These are phyloP conservation scores for Detonula confervacea DNA, from an alignment of 352 stramenopile genomes.

Conservation along the genomic window DNA sequence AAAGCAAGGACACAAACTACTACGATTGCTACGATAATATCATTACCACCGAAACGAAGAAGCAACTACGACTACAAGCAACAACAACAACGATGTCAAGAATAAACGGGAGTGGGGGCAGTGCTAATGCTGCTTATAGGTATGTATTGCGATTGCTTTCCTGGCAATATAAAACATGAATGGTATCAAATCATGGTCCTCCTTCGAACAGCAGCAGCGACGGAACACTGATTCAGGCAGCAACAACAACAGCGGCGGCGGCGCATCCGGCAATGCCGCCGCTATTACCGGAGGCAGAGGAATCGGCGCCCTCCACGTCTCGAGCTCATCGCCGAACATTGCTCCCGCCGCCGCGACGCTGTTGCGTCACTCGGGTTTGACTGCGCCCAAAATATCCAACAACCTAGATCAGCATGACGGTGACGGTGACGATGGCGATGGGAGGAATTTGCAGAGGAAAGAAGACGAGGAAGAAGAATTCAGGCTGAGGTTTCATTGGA, in stretches of 20 bases:
- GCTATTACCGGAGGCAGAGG: background rate
- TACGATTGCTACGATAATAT: too few species aligned
- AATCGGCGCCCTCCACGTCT: slow-evolving; percentile 35
- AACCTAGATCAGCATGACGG: too few species aligned
- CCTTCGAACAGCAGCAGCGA: slow-evolving; percentile 33
- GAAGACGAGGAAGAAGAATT: slow-evolving; percentile 34
- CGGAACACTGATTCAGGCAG: too few species aligned
- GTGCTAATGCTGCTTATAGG: too few species aligned
- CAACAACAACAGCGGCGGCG: background rate
- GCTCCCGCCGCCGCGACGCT: slow-evolving; percentile 28
- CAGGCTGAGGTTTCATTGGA: slow-evolving; percentile 50
- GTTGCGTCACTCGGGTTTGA: slow-evolving; percentile 27
- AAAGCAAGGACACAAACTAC: too few species aligned
- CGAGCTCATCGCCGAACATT: slow-evolving; percentile 26
- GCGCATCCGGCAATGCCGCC: background rate
- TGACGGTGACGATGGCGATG: slow-evolving; percentile 4
- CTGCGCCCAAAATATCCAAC: background rate
- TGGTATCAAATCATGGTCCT: slow-evolving; percentile 45
- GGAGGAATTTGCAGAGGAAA: too few species aligned
- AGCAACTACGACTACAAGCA: too few species aligned
- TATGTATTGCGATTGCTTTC: too few species aligned
- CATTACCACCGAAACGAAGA: too few species aligned
- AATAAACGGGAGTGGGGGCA: too few species aligned
- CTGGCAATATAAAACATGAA: too few species aligned
- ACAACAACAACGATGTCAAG: too few species aligned